Base-by-base conservation (phyloP, 2,329 filamentous ascomycete genomes). In the Aspergillus brunneoviolaceus region DNA sequence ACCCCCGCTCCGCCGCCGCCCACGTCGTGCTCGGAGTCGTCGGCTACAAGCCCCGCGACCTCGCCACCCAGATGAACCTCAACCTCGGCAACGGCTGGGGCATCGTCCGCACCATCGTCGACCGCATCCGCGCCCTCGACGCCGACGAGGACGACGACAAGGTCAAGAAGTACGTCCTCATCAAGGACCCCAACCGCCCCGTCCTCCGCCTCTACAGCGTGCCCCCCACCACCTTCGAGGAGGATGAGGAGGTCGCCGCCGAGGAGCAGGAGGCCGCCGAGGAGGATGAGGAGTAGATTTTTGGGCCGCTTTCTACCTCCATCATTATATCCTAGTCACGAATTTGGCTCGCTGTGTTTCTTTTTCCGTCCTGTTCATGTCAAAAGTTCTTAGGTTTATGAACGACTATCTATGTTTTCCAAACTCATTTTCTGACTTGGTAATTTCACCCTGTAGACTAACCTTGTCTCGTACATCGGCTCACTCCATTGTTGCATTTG, bases 51-150 rank as follows among this genome's bases (percentile, higher is more conserved):
- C 95, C 95, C 42, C 89, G 91, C 70, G 96, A 99, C 75, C 98
- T 99, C 70, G 95, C 95, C 64, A 85, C 86, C 73, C 95, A 99
- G 84, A 99, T 99, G 95, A 97, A 97, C 81, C 80, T 99, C 72
- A 96, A 93, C 72, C 85, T 98, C 60, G 90, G 90, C 80, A 99
- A 99, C 80, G 95, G 95, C 65, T 99, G 95, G 95, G 95, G 95
- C 77, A 98, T 99, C 67, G 95, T 99, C 61, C 91, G 95, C 67
- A 99, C 95, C 54, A 97, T 99, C 73, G 91, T 92, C 70, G 95
- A 99, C 79, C 96, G 98, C 55, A 77, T 81, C 59, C 72, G 73
- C 57, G 68, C 73, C 29, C 69, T 79, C 57, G 71, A 75, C 66
- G 74, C 76, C 31, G 73, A 78, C 21, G 77, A 80, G 60, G 77